phyloP scores from a whole-genome alignment of 139 green algal genomes.

The Haematococcus sp. region DNA sequence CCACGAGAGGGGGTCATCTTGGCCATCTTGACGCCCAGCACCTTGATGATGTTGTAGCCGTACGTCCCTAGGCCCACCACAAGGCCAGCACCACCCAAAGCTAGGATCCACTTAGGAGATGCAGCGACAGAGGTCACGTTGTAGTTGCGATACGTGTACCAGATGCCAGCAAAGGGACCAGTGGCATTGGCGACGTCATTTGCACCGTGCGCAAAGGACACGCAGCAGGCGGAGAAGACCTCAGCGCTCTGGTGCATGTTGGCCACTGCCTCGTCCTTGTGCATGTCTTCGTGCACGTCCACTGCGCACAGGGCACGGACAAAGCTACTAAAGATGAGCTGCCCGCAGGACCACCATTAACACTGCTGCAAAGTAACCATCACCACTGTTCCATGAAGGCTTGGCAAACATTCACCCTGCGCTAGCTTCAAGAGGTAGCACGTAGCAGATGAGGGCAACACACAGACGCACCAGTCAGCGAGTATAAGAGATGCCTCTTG shows the following conservation, averaged over 20 bases:
- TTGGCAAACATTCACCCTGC: too few species aligned
- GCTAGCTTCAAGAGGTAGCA: too few species aligned
- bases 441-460: too few species aligned
- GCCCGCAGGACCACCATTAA: too few species aligned
- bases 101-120: conserved; percentile 72
- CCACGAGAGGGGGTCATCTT: conserved; percentile 54
- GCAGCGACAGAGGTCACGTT: conserved; percentile 17
- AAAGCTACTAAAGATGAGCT: too few species aligned
- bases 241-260: conserved; percentile 36
- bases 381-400: too few species aligned
- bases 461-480: too few species aligned
- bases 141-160: conserved; percentile 17
- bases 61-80: conserved; percentile 75
- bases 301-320: too few species aligned
- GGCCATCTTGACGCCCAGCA: conserved; percentile 20
- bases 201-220: conserved; percentile 41
- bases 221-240: conserved; percentile 18
- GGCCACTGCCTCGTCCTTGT: conserved; percentile 7
- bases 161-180: conserved; percentile 36
- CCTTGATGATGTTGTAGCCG: conserved; percentile 49
- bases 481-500: too few species aligned
- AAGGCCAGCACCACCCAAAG: conserved; percentile 69
- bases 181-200: conserved; percentile 83
- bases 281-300: too few species aligned
- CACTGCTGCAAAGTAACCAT: too few species aligned